A percentile compares a stretch with the other conserved stretches of the same genome.
These are phyloP conservation scores for Logfia minima DNA, from an alignment of 129 eudicot genomes.

Conservation along the genomic window DNA sequence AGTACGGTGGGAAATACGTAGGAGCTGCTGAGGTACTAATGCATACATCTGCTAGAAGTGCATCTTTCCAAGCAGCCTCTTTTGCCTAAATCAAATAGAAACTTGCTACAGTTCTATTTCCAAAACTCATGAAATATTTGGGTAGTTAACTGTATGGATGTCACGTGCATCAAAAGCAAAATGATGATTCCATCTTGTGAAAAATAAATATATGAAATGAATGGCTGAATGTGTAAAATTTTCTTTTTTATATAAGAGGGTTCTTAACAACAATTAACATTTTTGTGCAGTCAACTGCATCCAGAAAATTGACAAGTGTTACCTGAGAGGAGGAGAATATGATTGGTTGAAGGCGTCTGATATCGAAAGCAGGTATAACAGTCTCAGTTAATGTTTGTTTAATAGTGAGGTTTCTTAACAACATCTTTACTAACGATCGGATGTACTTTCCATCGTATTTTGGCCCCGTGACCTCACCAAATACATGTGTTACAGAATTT, in stretches of 20 bases:
- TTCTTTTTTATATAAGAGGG: too few relatives aligned
- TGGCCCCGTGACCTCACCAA: constrained; percentile 39
- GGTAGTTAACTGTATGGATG: too few relatives aligned
- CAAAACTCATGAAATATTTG: neutral
- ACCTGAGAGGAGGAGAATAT: constrained; percentile 46
- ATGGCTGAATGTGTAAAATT: too few relatives aligned
- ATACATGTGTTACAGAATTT: constrained; percentile 14
- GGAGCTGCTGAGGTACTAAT: constrained; percentile 66
- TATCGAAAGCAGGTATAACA: constrained; percentile 56
- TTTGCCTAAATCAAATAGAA: constrained; percentile 33
- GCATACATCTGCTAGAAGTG: constrained; percentile 54
- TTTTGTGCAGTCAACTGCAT: neutral
- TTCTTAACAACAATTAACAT: too few relatives aligned
- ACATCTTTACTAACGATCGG: constrained; percentile 28
- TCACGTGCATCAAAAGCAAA: too few relatives aligned
- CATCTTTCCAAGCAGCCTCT: constrained; percentile 35
- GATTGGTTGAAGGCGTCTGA: constrained; percentile 45
- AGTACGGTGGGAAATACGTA: constrained; percentile 58
- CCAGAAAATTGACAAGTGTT: neutral
- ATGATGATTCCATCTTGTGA: too few relatives aligned
- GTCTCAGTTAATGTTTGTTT: constrained; percentile 40
- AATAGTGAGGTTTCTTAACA: constrained; percentile 35
- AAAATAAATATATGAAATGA: too few relatives aligned
- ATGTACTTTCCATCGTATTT: constrained; percentile 55
- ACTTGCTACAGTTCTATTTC: constrained; percentile 1